A percentile compares a stretch with the other conserved stretches of the same genome.
Evolutionary conservation across 371 early-diverging fungal genomes (phyloP).

Genomic region (Sporodiniella umbellata): DNA sequence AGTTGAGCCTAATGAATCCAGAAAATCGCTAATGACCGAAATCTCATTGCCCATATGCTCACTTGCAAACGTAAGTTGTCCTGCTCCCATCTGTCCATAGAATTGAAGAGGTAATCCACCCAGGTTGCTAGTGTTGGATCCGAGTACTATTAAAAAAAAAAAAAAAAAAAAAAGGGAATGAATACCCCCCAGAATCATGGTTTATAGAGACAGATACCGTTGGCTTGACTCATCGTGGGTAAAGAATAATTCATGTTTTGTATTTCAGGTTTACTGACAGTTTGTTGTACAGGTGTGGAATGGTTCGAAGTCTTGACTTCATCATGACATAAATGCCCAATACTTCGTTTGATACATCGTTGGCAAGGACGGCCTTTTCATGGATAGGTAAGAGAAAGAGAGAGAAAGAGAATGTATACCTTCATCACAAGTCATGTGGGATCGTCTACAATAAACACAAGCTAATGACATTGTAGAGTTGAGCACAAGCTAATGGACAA

Average conservation of each 20-base stretch:
- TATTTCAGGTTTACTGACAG: not conserved
- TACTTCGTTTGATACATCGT: constrained; percentile 85
- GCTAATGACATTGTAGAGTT: constrained; percentile 32
- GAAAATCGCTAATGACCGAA: constrained; percentile 63
- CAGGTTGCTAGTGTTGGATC: constrained; percentile 10
- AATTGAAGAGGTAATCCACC: constrained; percentile 22
- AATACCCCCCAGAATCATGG: no score
- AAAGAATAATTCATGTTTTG: constrained; percentile 5
- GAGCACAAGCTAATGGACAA: not conserved
- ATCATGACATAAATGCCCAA: constrained; percentile 83
- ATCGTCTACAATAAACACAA: constrained; percentile 80
- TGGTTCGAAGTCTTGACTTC: constrained; percentile 6
- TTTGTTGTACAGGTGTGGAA: not conserved
- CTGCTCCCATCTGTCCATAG: constrained; percentile 28
- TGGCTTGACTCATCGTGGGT: constrained; percentile 5
- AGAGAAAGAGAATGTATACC: no score
- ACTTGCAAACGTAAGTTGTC: constrained; percentile 61
- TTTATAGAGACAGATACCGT: constrained; percentile 7
- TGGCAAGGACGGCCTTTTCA: constrained; percentile 86
- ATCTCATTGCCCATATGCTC: constrained; percentile 74
- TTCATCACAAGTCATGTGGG: constrained; percentile 85
- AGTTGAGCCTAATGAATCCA: constrained; percentile 52
- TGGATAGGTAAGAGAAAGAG: no score
- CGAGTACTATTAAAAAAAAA: constrained; percentile 2
- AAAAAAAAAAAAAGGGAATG: no score